Conservation (phyloP, 2,329 filamentous ascomycete species). For the Allantophomopsis lycopodina region DNA sequence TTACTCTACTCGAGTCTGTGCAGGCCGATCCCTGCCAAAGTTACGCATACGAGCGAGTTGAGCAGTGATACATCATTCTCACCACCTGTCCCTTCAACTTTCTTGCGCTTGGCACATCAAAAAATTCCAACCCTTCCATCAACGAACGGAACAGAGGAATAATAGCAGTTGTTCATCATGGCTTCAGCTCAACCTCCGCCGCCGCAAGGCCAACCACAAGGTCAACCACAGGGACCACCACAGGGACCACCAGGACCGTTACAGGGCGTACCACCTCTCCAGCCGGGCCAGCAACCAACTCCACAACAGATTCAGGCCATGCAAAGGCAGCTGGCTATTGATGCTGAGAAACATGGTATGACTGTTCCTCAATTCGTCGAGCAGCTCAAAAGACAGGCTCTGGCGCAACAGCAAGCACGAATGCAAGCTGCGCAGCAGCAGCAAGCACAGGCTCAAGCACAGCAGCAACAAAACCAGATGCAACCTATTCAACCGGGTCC, state of each 20-base stretch:
- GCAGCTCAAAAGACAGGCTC: slow-evolving; percentile 43
- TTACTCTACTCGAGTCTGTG: no score
- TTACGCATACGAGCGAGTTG: no score
- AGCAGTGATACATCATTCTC: no score
- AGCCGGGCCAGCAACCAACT: slow-evolving; percentile 36
- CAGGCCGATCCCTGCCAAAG: no score
- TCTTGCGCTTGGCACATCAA: no score
- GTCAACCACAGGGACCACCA: slow-evolving; percentile 8
- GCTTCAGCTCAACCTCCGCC: slow-evolving; percentile 1
- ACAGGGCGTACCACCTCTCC: slow-evolving; percentile 7
- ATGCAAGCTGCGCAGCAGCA: slow-evolving; percentile 25
- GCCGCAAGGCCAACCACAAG: slow-evolving; percentile 3
- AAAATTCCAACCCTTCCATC: no score
- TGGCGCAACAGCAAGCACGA: slow-evolving; percentile 33
- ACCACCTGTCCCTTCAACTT: no score
- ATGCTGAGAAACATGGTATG: slow-evolving; percentile 77
- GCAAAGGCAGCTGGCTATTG: slow-evolving; percentile 67
- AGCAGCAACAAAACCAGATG: slow-evolving; percentile 32
- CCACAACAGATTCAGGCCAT: slow-evolving; percentile 79
- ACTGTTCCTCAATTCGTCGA: slow-evolving; percentile 74
- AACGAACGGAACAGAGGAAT: no score
- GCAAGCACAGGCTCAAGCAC: slow-evolving; percentile 18
- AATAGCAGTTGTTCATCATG: no score
- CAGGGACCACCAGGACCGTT: neutral
- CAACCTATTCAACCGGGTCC: slow-evolving; percentile 65